Evolutionary conservation across 257 asterid species (phyloP).

Genomic region (Scutellaria barbata): DNA sequence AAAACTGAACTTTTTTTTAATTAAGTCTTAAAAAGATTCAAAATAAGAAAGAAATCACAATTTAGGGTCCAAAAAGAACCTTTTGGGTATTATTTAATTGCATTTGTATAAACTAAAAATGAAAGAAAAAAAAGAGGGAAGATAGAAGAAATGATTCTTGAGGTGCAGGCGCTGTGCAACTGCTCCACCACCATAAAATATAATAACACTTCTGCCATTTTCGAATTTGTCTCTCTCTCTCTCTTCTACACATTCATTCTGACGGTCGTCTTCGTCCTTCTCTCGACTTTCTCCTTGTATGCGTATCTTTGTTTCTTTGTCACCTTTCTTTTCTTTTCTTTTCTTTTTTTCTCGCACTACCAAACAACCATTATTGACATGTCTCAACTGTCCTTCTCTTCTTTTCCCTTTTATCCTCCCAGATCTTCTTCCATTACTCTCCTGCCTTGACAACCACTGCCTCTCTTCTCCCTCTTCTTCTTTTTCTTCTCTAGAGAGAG

Average conservation of each 20-base stretch:
- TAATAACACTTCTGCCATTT: conserved; percentile 51
- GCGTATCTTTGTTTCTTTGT: conserved; percentile 10
- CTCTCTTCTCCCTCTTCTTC: conserved; percentile 21
- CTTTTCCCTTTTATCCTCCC: conserved; percentile 19
- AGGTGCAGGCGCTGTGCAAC: conserved; percentile 30
- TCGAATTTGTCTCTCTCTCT: conserved; percentile 57
- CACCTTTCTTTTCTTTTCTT: conserved; percentile 24
- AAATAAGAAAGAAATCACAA: too few relatives aligned
- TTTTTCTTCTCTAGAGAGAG: conserved; percentile 29
- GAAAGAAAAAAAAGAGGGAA: conserved; percentile 1
- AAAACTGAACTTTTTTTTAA: too few relatives aligned
- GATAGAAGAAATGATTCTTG: conserved; percentile 31
- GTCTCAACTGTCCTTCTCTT: conserved; percentile 27
- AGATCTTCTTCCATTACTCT: conserved; percentile 28
- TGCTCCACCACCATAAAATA: conserved; percentile 42
- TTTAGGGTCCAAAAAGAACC: too few relatives aligned
- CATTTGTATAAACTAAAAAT: not conserved
- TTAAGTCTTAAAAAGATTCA: too few relatives aligned
- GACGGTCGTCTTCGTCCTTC: not conserved
- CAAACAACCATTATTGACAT: conserved; percentile 22
- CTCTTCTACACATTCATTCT: conserved; percentile 11
- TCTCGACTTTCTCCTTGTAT: not conserved
- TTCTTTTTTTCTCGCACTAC: not conserved
- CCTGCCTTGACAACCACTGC: conserved; percentile 28
- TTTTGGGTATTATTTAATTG: too few relatives aligned